A percentile compares a stretch with the other conserved stretches of the same genome.
phyloP scores from a whole-genome alignment of 805 yeast genomes.

The Ogataea wickerhamii region DNA sequence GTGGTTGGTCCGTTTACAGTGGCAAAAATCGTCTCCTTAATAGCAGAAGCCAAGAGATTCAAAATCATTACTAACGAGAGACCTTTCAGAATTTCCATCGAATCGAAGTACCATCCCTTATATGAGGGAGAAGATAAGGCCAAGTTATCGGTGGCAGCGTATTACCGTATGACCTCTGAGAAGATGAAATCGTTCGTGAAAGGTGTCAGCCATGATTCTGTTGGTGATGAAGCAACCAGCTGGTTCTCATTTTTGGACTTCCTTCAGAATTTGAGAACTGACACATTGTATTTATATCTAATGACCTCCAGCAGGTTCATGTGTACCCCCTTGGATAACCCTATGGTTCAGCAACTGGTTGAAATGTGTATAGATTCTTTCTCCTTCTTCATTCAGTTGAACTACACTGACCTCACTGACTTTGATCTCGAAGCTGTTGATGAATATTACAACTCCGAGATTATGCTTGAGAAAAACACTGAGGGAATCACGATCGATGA shows the following conservation, averaged over 20 bases:
- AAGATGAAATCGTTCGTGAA: slow-evolving; percentile 10
- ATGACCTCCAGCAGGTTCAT: slow-evolving; percentile 28
- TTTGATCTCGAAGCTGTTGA: slow-evolving; percentile 16
- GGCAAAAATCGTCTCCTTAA: slow-evolving; percentile 19
- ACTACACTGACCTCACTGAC: slow-evolving; percentile 16
- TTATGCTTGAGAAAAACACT: slow-evolving; percentile 12
- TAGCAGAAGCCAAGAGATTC: slow-evolving; percentile 23
- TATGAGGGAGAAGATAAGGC: slow-evolving; percentile 26
- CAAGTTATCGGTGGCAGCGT: slow-evolving; percentile 17
- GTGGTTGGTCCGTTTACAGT: slow-evolving; percentile 14
- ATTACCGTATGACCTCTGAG: slow-evolving; percentile 19
- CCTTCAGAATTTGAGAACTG: slow-evolving; percentile 30
- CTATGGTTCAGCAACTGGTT: slow-evolving; percentile 20
- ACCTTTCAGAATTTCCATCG: slow-evolving; percentile 23
- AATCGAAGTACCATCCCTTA: slow-evolving; percentile 28
- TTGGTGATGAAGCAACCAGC: slow-evolving; percentile 9
- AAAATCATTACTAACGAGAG: slow-evolving; percentile 20
- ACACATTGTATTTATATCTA: slow-evolving; percentile 35
- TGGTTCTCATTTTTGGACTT: slow-evolving; percentile 31
- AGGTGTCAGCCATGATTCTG: slow-evolving; percentile 1
- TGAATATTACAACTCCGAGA: slow-evolving; percentile 19
- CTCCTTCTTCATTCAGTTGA: slow-evolving; percentile 23
- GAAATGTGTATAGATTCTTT: slow-evolving; percentile 17
- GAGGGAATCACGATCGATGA: slow-evolving; percentile 8
- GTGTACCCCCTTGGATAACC: slow-evolving; percentile 11